Conservation (phyloP, 768 basidiomycete species). For the Suillus clintonianus region DNA sequence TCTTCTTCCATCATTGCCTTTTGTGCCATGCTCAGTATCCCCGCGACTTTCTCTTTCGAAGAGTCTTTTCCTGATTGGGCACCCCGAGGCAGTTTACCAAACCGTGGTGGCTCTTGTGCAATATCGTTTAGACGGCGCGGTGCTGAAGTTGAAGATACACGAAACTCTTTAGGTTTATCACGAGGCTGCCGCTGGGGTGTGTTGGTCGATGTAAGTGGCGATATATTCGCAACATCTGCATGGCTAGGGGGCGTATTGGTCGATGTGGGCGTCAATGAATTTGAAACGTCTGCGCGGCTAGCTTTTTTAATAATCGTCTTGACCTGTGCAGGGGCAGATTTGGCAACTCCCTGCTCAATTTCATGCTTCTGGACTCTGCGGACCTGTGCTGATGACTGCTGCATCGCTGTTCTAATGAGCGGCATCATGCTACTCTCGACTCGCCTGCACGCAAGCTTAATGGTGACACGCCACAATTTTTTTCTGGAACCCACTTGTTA, state of each 20-base stretch:
- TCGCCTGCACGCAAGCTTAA: constrained; percentile 44
- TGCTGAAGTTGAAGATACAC: constrained; percentile 47
- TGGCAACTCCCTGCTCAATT: constrained; percentile 23
- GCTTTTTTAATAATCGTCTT: constrained; percentile 14
- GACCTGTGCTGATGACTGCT: constrained; percentile 51
- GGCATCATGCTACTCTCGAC: constrained; percentile 75
- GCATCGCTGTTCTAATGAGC: constrained; percentile 60
- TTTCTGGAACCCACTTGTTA: constrained; percentile 53
- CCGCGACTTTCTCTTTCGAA: constrained; percentile 35
- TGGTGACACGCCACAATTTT: constrained; percentile 12
- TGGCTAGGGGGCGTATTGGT: constrained; percentile 7
- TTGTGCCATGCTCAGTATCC: constrained; percentile 72
- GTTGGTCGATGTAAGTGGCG: constrained; percentile 15
- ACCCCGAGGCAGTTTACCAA: constrained; percentile 57
- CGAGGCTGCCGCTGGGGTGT: constrained; percentile 14
- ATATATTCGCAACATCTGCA: constrained; percentile 12
- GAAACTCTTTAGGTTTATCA: constrained; percentile 48
- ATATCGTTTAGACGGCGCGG: constrained; percentile 74
- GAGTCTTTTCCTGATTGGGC: constrained; percentile 27
- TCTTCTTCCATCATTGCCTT: constrained; percentile 77
- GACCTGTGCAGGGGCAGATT: constrained; percentile 12
- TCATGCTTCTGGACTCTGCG: constrained; percentile 45
- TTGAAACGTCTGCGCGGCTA: constrained; percentile 10
- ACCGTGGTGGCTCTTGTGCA: constrained; percentile 64
- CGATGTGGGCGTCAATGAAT: constrained; percentile 17